These are phyloP conservation scores for Lactifluus volemus DNA, from an alignment of 768 basidiomycete species.

Conservation along the genomic window DNA sequence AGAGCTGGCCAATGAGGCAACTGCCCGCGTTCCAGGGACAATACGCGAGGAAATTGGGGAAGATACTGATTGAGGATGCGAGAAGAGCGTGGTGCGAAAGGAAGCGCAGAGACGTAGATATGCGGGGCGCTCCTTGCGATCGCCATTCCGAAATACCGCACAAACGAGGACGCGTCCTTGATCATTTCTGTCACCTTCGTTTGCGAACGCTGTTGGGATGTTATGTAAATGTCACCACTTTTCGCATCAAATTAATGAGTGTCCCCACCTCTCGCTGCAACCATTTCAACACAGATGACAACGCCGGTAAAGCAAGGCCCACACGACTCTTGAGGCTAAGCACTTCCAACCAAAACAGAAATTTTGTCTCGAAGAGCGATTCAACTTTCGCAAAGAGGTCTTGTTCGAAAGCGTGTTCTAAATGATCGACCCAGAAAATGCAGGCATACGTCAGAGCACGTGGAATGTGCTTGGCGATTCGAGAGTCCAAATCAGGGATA, in stretches of 20 bases:
- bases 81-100: too few species aligned
- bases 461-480: neutral
- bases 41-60: too few species aligned
- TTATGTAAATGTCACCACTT: neutral
- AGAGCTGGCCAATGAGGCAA: too few species aligned
- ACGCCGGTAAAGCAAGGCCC: neutral
- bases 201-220: neutral
- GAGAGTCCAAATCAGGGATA: neutral
- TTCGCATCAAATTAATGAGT: neutral
- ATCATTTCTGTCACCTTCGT: neutral
- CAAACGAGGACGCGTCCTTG: neutral
- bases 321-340: neutral
- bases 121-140: neutral
- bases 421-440: too few species aligned
- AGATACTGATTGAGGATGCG: too few species aligned
- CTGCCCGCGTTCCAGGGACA: too few species aligned
- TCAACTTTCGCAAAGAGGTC: neutral
- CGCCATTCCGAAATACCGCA: neutral
- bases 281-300: neutral
- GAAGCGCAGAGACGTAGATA: too few species aligned
- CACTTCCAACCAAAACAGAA: too few species aligned
- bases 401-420: neutral
- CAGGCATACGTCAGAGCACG: too few species aligned
- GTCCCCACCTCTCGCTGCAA: neutral
- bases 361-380: neutral